Evolutionary conservation across 2,329 filamentous ascomycete species (phyloP).

Genomic region (Colletotrichum lindemuthianum): DNA sequence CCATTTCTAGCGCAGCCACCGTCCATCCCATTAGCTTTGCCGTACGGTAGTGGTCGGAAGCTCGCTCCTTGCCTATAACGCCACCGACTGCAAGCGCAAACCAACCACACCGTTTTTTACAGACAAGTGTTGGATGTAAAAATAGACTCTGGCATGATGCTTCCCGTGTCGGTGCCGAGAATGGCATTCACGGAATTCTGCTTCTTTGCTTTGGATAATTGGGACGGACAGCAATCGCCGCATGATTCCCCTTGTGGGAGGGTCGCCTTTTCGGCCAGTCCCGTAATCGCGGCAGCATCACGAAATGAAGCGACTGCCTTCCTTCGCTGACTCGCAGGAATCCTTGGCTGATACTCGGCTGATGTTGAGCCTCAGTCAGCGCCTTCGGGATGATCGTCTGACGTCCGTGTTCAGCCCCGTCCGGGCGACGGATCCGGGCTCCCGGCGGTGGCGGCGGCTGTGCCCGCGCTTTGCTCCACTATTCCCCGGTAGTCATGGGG

Average conservation of each 20-base stretch:
- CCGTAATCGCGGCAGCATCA: not conserved
- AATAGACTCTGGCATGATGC: constrained; percentile 5
- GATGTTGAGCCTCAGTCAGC: not conserved
- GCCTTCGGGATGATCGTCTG: not conserved
- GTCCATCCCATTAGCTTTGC: not conserved
- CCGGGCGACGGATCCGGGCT: not conserved
- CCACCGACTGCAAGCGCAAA: constrained; percentile 13
- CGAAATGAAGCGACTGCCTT: not conserved
- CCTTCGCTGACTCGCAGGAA: not conserved
- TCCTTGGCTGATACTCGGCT: not conserved
- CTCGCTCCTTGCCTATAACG: constrained; percentile 10
- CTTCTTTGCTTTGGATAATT: not conserved
- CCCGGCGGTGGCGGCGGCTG: not conserved
- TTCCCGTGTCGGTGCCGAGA: constrained; percentile 13
- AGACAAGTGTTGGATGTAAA: constrained; percentile 7
- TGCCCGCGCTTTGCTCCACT: not conserved
- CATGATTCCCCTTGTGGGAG: too few species aligned
- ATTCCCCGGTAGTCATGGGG: not conserved
- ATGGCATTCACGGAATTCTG: not conserved
- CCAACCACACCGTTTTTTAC: not conserved
- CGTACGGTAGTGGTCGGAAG: constrained; percentile 3
- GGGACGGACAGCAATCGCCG: too few species aligned
- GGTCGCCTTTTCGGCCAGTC: not conserved
- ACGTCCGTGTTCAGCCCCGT: not conserved
- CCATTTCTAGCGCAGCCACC: constrained; percentile 7